Base-by-base conservation (phyloP, 768 basidiomycete species). In the Mycena vulgaris region DNA sequence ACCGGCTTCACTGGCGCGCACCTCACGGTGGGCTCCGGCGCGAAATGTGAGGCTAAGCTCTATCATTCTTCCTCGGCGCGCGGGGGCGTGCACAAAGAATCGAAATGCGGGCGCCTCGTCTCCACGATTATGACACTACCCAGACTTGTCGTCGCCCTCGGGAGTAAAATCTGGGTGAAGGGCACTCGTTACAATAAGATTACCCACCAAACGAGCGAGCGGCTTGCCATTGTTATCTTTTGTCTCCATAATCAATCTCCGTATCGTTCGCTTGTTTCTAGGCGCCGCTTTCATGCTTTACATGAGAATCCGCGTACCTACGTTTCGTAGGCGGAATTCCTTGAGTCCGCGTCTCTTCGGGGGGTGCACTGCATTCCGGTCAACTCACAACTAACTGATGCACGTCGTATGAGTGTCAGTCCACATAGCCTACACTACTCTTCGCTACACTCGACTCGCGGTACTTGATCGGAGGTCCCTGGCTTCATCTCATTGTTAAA, bases 351-450 rank as follows among this genome's bases (percentile, higher is more conserved):
- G 28, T 52, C 51, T 52, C 31, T 5, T 52, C 28, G 51, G 51
- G 28, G 51, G 51, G 51, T 52, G 51, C 51, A 52, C 51, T 52
- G 51, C 51, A 52, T 52, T 52, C 51, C 21, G 51, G 51, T 52
- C 51, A 52, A 52, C 51, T 33, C 51, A 52, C 51, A 52, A 52
- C 51, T 52, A 33, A 52, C 51, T 52, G 51, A 52, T 52, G 51
- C 51, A 52, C 51, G 28, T 52, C 21, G 51, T 52, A 52, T 52
- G 51, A 30, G 51, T 52, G 35, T 37, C 35, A 37, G 35, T 37
- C 35, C 35, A 37, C 35, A 37, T 37, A 37, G 35, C 28, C 27
- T 52, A 52, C 51, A 52, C 51, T 52, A 52, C 27, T 52, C 51
- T 30, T 52, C 31, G 51, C 51, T 52, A 52, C 51, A 30, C 51